These are phyloP conservation scores for Cutaneotrichosporon sp. DNA, from an alignment of 1,284 basidiomycete species.

Conservation along the genomic window DNA sequence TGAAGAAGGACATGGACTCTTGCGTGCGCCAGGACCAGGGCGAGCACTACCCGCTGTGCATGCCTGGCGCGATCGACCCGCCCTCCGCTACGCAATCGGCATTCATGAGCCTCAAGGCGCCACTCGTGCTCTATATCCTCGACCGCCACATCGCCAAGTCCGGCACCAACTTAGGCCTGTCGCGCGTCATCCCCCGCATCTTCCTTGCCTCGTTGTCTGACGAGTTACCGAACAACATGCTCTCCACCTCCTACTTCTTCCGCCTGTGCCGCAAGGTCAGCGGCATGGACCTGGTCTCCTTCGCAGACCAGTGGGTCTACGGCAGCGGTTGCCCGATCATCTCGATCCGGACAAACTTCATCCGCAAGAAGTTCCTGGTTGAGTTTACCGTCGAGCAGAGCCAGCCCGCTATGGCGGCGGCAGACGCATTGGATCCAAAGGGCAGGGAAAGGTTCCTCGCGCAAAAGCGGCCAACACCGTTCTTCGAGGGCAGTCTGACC, in stretches of 20 bases:
- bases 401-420: constrained; percentile 63
- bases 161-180: constrained; percentile 90
- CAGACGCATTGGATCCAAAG: constrained; percentile 23
- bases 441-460: constrained; percentile 54
- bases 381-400: constrained; percentile 93
- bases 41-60: constrained; percentile 88
- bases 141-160: constrained; percentile 92
- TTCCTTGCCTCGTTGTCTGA: constrained; percentile 93
- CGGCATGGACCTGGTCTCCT: constrained; percentile 82
- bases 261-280: constrained; percentile 92
- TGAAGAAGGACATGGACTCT: constrained; percentile 97
- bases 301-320: constrained; percentile 98
- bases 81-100: constrained; percentile 73
- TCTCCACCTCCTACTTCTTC: constrained; percentile 89
- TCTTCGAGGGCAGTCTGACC: constrained; percentile 94
- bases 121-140: constrained; percentile 92
- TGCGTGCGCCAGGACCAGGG: constrained; percentile 86
- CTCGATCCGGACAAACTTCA: constrained; percentile 86
- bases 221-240: constrained; percentile 78
- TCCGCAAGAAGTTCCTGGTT: constrained; percentile 96
- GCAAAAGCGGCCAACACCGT: constrained; percentile 75
- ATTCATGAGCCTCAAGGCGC: constrained; percentile 94
- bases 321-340: constrained; percentile 95
- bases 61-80: constrained; percentile 77
- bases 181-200: constrained; percentile 91